Evolutionary conservation across 768 basidiomycete genomes (phyloP), one percentile per base, ranked within the genome.

Genomic region (Lanmaoa rubissima): DNA sequence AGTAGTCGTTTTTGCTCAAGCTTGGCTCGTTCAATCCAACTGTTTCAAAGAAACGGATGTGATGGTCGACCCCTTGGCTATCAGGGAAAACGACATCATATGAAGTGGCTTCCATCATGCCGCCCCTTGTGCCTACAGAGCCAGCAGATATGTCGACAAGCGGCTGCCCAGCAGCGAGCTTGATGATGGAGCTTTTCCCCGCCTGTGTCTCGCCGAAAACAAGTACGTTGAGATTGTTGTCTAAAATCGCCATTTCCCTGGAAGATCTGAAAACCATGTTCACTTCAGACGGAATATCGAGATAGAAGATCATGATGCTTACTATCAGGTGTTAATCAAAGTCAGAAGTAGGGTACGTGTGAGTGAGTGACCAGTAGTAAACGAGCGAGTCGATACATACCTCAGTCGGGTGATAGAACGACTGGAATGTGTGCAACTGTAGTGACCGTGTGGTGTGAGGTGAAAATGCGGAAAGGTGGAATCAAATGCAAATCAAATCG

Each of bases 161-260:
- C 0, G 61, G 14, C 5, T 59, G 39, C 12, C 69, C 69, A n/a
- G 63, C 63, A 36, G 78, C 57, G 65, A 79, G 71, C 56, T 78
- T 79, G 54, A 78, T 59, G 32, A 77, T 66, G 2, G 74, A 75
- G 54, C 77, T 78, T 53, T 79, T 79, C 10, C 73, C 67, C 5
- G 40, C 56, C 1, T 68, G 68, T 28, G 67, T 68, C 55, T 70
- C 67, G 7, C 67, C 72, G 13, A 78, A 76, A 38, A 65, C 69
- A 16, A 69, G 76, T 8, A 58, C 65, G 12, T 79, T 78, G 44
- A 74, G 74, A 42, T 58, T 42, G 34, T 11, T 16, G 16, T 48
- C 48, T 21, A 31, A 12, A 6, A 13, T 2, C 3, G 45, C 31
- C 16, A 24, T 44, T 38, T 53, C 51, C 9, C n/a, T 46, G 58